phyloP scores from a whole-genome alignment of 495 filamentous ascomycete species.

The Beverwykella pulmonaria region DNA sequence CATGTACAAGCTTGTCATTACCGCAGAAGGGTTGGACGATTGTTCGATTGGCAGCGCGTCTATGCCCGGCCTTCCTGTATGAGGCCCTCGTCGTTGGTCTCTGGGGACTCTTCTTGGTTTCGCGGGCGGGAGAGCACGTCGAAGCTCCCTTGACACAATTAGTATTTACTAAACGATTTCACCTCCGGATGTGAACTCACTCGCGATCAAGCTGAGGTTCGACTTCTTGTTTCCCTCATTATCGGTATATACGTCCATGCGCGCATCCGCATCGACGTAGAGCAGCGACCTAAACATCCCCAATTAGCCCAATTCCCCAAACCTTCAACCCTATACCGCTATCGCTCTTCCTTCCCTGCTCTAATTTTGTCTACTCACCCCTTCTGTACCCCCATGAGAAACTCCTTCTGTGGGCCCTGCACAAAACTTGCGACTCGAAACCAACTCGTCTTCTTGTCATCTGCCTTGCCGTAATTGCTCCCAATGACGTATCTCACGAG shows the following conservation, averaged over 20 bases:
- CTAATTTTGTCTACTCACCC: slow-evolving; percentile 74
- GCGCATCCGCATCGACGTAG: slow-evolving; percentile 73
- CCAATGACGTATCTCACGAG: slow-evolving; percentile 69
- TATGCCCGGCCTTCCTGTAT: slow-evolving; percentile 30
- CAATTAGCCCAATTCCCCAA: slow-evolving; percentile 2
- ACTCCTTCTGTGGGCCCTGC: slow-evolving; percentile 61
- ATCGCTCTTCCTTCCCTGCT: slow-evolving; percentile 19
- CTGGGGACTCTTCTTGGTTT: slow-evolving; percentile 1
- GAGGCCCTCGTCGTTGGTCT: slow-evolving; percentile 34
- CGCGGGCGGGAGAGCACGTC: slow-evolving; percentile 61
- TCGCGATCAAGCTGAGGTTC: slow-evolving; percentile 67
- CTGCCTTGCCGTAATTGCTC: slow-evolving; percentile 57
- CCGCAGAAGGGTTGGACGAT: slow-evolving; percentile 1
- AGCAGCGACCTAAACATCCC: slow-evolving; percentile 53
- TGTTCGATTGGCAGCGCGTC: background rate
- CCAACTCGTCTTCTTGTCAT: slow-evolving; percentile 73
- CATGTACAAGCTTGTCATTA: background rate
- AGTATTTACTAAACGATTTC: background rate
- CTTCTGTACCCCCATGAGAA: slow-evolving; percentile 67
- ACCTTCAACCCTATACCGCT: background rate
- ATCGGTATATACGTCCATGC: slow-evolving; percentile 62
- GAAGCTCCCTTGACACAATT: slow-evolving; percentile 52
- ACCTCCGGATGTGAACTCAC: slow-evolving; percentile 54
- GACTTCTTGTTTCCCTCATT: slow-evolving; percentile 62
- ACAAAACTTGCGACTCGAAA: slow-evolving; percentile 71